phyloP scores from a whole-genome alignment of 345 rosid genomes.

The Eucalyptus globulus region DNA sequence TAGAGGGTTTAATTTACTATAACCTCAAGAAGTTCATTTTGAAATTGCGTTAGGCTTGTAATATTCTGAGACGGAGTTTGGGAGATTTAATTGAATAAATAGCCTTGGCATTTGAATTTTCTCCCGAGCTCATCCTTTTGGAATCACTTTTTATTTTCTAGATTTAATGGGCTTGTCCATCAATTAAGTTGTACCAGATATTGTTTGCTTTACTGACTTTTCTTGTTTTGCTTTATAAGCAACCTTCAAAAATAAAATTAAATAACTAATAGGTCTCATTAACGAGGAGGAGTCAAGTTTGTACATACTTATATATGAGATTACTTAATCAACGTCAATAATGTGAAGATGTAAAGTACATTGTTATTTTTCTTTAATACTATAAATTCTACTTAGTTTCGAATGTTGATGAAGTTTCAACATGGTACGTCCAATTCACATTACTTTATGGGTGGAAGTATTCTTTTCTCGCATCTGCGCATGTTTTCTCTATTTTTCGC shows the following conservation, averaged over 20 bases:
- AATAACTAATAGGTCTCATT: neutral
- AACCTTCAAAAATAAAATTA: neutral
- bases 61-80: neutral
- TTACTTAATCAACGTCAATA: neutral
- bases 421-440: neutral
- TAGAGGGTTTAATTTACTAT: neutral
- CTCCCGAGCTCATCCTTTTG: neutral
- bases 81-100: neutral
- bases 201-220: neutral
- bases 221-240: neutral
- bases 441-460: neutral
- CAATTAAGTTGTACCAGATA: neutral
- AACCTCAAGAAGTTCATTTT: neutral
- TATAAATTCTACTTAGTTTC: neutral
- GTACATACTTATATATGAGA: neutral
- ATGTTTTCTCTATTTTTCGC: neutral
- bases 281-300: neutral
- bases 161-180: neutral
- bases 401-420: neutral
- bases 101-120: neutral
- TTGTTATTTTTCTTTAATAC: neutral
- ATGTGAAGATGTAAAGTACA: neutral
- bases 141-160: neutral
- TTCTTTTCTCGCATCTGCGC: neutral
- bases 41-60: neutral